Conservation (phyloP, 768 basidiomycete genomes). For the Tricholoma matsutake region DNA sequence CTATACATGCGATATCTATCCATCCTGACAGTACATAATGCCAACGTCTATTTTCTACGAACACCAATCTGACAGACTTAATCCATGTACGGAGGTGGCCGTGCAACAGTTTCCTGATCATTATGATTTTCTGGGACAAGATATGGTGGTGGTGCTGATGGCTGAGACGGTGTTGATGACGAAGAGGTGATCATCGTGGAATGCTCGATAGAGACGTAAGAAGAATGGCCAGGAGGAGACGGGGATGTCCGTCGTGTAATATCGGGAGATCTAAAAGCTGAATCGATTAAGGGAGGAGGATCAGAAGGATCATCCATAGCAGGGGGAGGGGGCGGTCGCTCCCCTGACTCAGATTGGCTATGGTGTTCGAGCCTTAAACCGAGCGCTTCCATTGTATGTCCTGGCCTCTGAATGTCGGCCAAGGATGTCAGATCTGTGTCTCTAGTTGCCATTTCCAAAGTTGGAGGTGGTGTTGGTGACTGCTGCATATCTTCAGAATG, state of each 20-base stretch:
- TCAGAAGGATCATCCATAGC: slow-evolving; percentile 86
- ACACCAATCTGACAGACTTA: slow-evolving; percentile 20
- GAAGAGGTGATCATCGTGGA: slow-evolving; percentile 29
- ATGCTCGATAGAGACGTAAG: slow-evolving; percentile 28
- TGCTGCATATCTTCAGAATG: slow-evolving; percentile 67
- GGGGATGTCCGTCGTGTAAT: slow-evolving; percentile 30
- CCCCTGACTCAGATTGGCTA: slow-evolving; percentile 34
- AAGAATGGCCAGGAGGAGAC: slow-evolving; percentile 30
- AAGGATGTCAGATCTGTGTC: slow-evolving; percentile 71
- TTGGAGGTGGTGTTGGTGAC: slow-evolving; percentile 68
- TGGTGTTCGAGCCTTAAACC: slow-evolving; percentile 55
- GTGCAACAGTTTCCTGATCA: slow-evolving; percentile 50
- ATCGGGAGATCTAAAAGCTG: slow-evolving; percentile 60
- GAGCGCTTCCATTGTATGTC: slow-evolving; percentile 53
- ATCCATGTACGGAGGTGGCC: slow-evolving; percentile 65
- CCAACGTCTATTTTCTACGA: background rate
- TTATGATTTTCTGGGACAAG: slow-evolving; percentile 49
- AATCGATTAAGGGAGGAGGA: slow-evolving; percentile 86
- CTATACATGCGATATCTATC: background rate
- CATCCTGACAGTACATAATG: slow-evolving; percentile 3
- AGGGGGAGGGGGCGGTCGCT: slow-evolving; percentile 67
- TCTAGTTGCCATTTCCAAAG: slow-evolving; percentile 68
- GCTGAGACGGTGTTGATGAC: slow-evolving; percentile 38
- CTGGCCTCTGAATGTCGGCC: slow-evolving; percentile 53
- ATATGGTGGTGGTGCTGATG: slow-evolving; percentile 79